Evolutionary conservation across 2,329 filamentous ascomycete genomes (phyloP).

Genomic region (Colletotrichum zoysiae): DNA sequence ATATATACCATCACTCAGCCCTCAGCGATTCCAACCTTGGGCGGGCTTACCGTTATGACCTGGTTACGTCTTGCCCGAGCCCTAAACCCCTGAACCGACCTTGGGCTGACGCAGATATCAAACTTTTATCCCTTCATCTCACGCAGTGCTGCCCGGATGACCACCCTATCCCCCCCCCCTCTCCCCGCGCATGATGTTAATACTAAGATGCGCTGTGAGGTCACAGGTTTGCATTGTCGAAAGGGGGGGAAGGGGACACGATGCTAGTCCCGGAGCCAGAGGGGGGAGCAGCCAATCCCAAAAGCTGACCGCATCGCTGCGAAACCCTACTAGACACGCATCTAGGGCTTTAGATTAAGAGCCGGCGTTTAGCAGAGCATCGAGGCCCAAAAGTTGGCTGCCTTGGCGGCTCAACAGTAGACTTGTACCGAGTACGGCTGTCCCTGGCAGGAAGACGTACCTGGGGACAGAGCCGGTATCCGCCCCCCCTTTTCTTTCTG

Average conservation of each 20-base stretch:
- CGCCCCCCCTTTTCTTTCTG: neutral
- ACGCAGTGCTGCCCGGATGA: conserved; percentile 9
- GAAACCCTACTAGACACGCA: neutral
- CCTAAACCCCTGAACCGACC: neutral
- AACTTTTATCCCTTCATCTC: neutral
- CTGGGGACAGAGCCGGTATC: neutral
- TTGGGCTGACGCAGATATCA: conserved; percentile 1
- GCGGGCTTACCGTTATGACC: neutral
- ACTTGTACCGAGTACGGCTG: conserved; percentile 5
- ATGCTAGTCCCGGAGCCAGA: conserved; percentile 14
- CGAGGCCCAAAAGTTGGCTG: conserved; percentile 1
- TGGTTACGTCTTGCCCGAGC: neutral
- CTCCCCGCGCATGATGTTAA: conserved; percentile 2
- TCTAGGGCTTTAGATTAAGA: conserved; percentile 15
- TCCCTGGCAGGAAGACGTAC: conserved; percentile 12
- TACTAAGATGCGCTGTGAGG: conserved; percentile 11
- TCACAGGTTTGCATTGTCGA: neutral
- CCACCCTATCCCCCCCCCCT: neutral
- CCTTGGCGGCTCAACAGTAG: neutral
- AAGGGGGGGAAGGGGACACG: neutral
- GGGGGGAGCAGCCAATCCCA: conserved; percentile 1
- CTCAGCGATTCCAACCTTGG: neutral
- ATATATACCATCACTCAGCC: neutral
- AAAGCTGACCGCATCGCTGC: conserved; percentile 8
- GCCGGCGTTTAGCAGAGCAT: neutral